These are phyloP conservation scores for Asterella californica DNA, from an alignment of 225 moss, liverwort and hornwort species.

Conservation along the genomic window DNA sequence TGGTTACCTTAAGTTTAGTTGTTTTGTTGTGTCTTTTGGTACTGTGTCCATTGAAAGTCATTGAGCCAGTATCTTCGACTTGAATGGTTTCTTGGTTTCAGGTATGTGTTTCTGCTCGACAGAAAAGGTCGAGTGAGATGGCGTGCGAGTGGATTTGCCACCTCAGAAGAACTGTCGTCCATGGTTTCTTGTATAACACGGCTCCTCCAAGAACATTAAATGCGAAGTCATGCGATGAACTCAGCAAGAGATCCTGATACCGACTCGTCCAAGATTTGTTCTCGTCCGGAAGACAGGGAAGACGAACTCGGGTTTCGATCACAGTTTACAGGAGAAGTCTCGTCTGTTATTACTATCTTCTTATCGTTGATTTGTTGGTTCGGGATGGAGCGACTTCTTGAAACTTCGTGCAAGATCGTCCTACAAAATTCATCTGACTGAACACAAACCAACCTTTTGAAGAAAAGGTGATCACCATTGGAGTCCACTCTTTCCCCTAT, in stretches of 20 bases:
- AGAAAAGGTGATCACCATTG: too few relatives aligned
- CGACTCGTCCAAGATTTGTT: background rate
- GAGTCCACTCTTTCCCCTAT: too few relatives aligned
- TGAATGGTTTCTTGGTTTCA: slow-evolving; percentile 12
- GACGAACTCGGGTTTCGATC: background rate
- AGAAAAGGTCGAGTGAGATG: slow-evolving; percentile 76
- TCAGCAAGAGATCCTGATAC: background rate
- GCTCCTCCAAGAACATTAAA: slow-evolving; percentile 60
- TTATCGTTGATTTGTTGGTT: too few relatives aligned
- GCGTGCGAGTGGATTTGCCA: slow-evolving; percentile 81
- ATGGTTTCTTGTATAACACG: slow-evolving; percentile 64
- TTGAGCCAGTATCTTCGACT: background rate
- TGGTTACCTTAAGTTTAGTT: too few relatives aligned
- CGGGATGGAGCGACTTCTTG: too few relatives aligned
- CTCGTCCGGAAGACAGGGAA: background rate
- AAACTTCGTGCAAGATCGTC: too few relatives aligned
- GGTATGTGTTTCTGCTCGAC: slow-evolving; percentile 68
- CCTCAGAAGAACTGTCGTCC: slow-evolving; percentile 63
- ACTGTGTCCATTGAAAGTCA: background rate
- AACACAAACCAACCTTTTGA: too few relatives aligned
- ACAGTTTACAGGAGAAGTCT: background rate
- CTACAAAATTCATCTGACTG: too few relatives aligned
- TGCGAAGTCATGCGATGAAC: background rate
- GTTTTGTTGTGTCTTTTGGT: too few relatives aligned
- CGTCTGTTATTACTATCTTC: background rate